Evolutionary conservation across 2,329 filamentous ascomycete species (phyloP).

Genomic region (Aaosphaeria arxii): DNA sequence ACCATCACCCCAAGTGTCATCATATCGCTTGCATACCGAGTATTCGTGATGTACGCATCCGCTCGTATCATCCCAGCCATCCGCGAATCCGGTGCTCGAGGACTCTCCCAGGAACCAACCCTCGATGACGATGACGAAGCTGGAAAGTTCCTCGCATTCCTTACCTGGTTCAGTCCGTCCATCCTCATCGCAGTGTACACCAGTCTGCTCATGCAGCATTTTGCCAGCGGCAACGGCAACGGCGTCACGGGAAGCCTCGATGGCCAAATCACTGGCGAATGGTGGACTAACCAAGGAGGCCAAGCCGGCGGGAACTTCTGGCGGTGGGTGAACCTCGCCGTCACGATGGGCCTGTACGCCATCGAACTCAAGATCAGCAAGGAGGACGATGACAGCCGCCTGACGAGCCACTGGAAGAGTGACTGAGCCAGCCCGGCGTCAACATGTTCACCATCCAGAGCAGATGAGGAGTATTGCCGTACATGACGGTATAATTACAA

Average conservation of each 20-base stretch:
- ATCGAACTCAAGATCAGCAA: conserved; percentile 85
- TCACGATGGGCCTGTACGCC: conserved; percentile 86
- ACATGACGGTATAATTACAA: no score
- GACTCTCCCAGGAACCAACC: conserved; percentile 78
- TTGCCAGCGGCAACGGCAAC: conserved; percentile 61
- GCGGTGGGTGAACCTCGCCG: conserved; percentile 89
- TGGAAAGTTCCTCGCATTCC: conserved; percentile 72
- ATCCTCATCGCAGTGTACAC: conserved; percentile 97
- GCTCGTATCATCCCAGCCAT: conserved; percentile 95
- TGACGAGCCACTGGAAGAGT: conserved; percentile 86
- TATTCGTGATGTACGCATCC: conserved; percentile 92
- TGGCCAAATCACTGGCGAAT: conserved; percentile 51
- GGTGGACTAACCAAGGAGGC: conserved; percentile 84
- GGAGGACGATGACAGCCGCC: conserved; percentile 70
- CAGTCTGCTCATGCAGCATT: conserved; percentile 91
- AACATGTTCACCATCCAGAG: no score
- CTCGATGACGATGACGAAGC: conserved; percentile 84
- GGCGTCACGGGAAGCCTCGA: conserved; percentile 51
- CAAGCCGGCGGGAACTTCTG: conserved; percentile 81
- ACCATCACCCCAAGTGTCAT: conserved; percentile 95
- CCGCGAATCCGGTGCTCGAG: conserved; percentile 78
- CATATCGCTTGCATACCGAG: conserved; percentile 88
- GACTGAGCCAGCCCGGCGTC: conserved; percentile 52
- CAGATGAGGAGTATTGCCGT: no score
- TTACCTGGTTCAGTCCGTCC: conserved; percentile 92